Conservation (phyloP, 2,329 filamentous ascomycete genomes). For the Pseudogymnoascus sp. region DNA sequence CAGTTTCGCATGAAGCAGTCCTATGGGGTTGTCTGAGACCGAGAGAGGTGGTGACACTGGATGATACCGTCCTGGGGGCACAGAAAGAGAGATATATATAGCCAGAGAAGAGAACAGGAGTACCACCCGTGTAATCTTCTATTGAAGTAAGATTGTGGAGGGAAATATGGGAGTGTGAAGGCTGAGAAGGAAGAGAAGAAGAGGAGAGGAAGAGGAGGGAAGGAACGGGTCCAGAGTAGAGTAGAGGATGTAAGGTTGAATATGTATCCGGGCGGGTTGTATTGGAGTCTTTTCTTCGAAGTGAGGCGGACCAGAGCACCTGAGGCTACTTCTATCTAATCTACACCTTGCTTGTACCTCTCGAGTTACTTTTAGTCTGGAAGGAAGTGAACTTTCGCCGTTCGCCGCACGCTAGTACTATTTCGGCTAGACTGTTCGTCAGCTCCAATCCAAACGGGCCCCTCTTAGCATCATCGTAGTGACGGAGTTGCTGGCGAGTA, state of each 20-base stretch:
- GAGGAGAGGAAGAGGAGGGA: constrained; percentile 10
- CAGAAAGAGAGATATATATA: not conserved
- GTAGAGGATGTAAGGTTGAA: constrained; percentile 16
- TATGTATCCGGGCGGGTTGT: constrained; percentile 13
- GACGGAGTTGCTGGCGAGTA: not conserved
- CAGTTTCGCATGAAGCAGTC: constrained; percentile 1
- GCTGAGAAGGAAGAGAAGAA: constrained; percentile 15
- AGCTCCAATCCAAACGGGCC: constrained; percentile 3
- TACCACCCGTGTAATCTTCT: not conserved
- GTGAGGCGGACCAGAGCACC: constrained; percentile 8
- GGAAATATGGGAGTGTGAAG: constrained; percentile 14
- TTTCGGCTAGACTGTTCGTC: not conserved
- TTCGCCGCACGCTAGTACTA: not conserved
- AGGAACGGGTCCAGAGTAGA: not conserved
- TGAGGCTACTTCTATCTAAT: not conserved
- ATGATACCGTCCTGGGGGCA: not conserved
- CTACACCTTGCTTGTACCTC: constrained; percentile 2
- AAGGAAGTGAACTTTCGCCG: constrained; percentile 1
- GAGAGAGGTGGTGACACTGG: not conserved
- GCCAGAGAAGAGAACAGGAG: not conserved
- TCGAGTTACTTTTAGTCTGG: not conserved
- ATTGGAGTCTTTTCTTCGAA: not conserved
- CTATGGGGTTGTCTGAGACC: not conserved
- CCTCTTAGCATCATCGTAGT: constrained; percentile 7
- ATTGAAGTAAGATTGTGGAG: constrained; percentile 6